Conservation (phyloP, 192 early-diverging fungal genomes). For the Globomyces pollinis-pini region DNA sequence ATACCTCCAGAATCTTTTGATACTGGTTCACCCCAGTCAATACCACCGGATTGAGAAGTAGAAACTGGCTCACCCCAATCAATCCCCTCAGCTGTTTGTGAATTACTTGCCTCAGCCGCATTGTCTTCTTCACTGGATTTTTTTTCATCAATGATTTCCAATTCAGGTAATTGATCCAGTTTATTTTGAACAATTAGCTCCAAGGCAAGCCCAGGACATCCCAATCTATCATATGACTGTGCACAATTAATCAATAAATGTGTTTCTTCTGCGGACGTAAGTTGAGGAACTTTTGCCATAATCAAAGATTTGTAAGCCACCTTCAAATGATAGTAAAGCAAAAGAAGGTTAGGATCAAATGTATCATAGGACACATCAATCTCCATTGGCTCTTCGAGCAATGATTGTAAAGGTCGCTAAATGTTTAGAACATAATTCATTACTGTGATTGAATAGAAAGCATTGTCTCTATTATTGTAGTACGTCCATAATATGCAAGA, state of each 20-base stretch:
- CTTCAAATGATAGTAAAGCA: slow-evolving; percentile 62
- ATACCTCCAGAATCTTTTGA: neutral
- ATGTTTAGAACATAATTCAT: too few species aligned
- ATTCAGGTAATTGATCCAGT: slow-evolving; percentile 17
- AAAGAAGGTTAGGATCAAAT: slow-evolving; percentile 59
- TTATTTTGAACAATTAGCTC: slow-evolving; percentile 50
- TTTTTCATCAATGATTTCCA: slow-evolving; percentile 30
- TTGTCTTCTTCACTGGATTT: neutral
- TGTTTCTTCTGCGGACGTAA: slow-evolving; percentile 47
- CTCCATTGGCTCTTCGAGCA: neutral
- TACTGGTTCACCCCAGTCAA: slow-evolving; percentile 31
- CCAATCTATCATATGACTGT: slow-evolving; percentile 66
- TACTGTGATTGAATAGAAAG: slow-evolving; percentile 39
- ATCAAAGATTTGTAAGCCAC: slow-evolving; percentile 40
- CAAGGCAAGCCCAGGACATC: slow-evolving; percentile 67
- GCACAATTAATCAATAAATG: slow-evolving; percentile 55
- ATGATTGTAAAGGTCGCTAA: slow-evolving; percentile 2
- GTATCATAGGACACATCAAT: neutral
- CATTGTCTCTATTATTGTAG: slow-evolving; percentile 47
- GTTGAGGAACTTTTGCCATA: slow-evolving; percentile 33
- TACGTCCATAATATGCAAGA: slow-evolving; percentile 47
- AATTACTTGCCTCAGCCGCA: slow-evolving; percentile 10
- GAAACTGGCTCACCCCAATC: slow-evolving; percentile 33
- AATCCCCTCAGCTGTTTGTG: slow-evolving; percentile 11
- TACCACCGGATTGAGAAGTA: slow-evolving; percentile 6